Percentiles rank a stretch among this genome's conserved stretches.
phyloP scores from a whole-genome alignment of 2,329 filamentous ascomycete species.

The Massarina eburnea region DNA sequence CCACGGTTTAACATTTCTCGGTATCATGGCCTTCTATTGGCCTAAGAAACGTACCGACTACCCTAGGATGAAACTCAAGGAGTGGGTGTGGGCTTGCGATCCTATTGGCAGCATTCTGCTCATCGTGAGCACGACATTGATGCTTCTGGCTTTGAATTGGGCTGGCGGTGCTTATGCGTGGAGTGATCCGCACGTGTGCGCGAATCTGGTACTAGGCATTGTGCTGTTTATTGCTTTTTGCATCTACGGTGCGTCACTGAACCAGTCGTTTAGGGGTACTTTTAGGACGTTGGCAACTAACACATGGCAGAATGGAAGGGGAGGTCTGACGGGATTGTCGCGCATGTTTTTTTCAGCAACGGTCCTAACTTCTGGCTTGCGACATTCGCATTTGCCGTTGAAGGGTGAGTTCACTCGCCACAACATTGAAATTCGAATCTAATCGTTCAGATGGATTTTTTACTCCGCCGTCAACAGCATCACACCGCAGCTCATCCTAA shows the following conservation, averaged over 20 bases:
- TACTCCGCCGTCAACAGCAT: slow-evolving; percentile 38
- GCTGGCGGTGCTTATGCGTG: slow-evolving; percentile 30
- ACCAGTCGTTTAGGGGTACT: rapidly evolving
- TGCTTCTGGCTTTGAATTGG: slow-evolving; percentile 35
- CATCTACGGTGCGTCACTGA: slow-evolving; percentile 23
- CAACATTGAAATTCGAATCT: not conserved
- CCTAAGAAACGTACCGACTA: slow-evolving; percentile 32
- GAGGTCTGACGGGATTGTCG: slow-evolving; percentile 55
- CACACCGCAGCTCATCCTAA: slow-evolving; percentile 34
- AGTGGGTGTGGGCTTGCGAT: slow-evolving; percentile 34
- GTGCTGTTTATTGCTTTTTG: slow-evolving; percentile 28
- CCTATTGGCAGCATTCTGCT: slow-evolving; percentile 30
- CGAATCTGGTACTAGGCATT: slow-evolving; percentile 24
- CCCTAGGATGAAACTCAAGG: slow-evolving; percentile 24
- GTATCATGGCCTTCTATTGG: slow-evolving; percentile 47
- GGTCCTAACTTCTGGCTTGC: slow-evolving; percentile 59
- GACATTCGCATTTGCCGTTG: slow-evolving; percentile 59
- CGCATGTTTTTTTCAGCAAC: slow-evolving; percentile 57
- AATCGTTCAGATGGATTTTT: slow-evolving; percentile 53
- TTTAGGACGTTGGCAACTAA: not conserved
- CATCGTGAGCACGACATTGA: slow-evolving; percentile 26
- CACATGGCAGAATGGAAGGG: slow-evolving; percentile 56
- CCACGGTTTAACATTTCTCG: slow-evolving; percentile 51
- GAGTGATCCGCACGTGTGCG: slow-evolving; percentile 28
- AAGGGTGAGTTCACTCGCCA: slow-evolving; percentile 46